These are phyloP conservation scores for Penicillium digitatum DNA, from an alignment of 2,329 filamentous ascomycete genomes.

Conservation along the genomic window DNA sequence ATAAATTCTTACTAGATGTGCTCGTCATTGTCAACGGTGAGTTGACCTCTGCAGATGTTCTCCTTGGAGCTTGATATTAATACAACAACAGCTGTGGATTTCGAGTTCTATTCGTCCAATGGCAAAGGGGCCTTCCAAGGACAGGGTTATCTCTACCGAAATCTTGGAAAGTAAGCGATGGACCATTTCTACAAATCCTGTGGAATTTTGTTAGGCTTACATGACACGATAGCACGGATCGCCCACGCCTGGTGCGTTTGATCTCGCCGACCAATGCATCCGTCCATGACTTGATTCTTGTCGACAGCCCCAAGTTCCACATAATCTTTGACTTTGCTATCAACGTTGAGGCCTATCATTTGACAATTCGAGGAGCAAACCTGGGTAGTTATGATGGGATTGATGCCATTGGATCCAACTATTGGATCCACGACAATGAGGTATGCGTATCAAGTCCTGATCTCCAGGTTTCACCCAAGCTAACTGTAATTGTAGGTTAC, in stretches of 20 bases:
- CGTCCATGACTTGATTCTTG: conserved; percentile 33
- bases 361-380: conserved; percentile 38
- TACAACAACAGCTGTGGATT: conserved; percentile 26
- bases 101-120: conserved; percentile 37
- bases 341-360: conserved; percentile 39
- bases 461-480: background rate
- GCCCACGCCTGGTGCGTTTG: conserved; percentile 23
- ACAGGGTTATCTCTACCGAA: conserved; percentile 35
- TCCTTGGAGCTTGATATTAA: background rate
- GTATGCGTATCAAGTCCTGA: background rate
- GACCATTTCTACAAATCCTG: background rate
- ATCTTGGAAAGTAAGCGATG: conserved; percentile 25
- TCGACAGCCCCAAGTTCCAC: conserved; percentile 38
- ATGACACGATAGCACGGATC: conserved; percentile 10
- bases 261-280: conserved; percentile 26
- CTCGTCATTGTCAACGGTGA: conserved; percentile 33
- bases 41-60: background rate
- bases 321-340: conserved; percentile 35
- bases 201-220: background rate
- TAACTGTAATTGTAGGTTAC: conserved; percentile 24
- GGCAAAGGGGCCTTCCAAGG: conserved; percentile 34
- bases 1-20: conserved; percentile 28
- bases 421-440: conserved; percentile 38
- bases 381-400: conserved; percentile 40
- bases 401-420: conserved; percentile 37